Evolutionary conservation across 345 rosid genomes (phyloP), one percentile per base, ranked within the genome.

Genomic region (Xanthoceras sorbifolium): DNA sequence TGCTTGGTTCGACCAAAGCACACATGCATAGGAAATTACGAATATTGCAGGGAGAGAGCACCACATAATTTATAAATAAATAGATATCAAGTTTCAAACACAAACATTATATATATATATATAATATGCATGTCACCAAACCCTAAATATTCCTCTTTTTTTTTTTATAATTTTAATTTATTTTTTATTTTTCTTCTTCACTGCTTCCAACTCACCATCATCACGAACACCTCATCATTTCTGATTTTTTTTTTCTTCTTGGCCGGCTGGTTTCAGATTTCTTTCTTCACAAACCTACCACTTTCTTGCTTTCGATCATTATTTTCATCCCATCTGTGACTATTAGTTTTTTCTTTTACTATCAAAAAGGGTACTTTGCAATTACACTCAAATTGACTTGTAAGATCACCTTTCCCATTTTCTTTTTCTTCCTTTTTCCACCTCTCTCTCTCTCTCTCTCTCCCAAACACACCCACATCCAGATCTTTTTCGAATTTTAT

Each of bases 351-450:
- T n/a, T n/a, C n/a, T 81, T 76, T 77, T 81, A 83, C 85, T 69
- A 75, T 63, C 79, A 74, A 81, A n/a, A 79, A 81, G 79, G 76
- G 63, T 72, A 77, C 77, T 79, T 57, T 76, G 85, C 78, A 80
- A 86, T 86, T 78, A 82, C 85, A 71, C 81, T 74, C 70, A 62
- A 72, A 64, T 86, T 84, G 85, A 84, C 85, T 76, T 69, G 46
- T n/a, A 74, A 6, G 3, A 25, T 60, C 46, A 44, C 73, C 64
- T 71, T 71, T 78, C 52, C 4, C 67, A 12, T 26, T 29, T 23
- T 55, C 65, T 72, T 69, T 42, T 64, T 22, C 59, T 29, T 11
- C 40, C 40, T 15, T 23, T 69, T 50, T 60, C 50, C 64, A 12
- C 48, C 40, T 18, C 23, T 64, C 52, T 69, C 61, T 73, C 55